These are phyloP conservation scores for Jackrogersella minutella DNA, from an alignment of 495 filamentous ascomycete species.

Conservation along the genomic window DNA sequence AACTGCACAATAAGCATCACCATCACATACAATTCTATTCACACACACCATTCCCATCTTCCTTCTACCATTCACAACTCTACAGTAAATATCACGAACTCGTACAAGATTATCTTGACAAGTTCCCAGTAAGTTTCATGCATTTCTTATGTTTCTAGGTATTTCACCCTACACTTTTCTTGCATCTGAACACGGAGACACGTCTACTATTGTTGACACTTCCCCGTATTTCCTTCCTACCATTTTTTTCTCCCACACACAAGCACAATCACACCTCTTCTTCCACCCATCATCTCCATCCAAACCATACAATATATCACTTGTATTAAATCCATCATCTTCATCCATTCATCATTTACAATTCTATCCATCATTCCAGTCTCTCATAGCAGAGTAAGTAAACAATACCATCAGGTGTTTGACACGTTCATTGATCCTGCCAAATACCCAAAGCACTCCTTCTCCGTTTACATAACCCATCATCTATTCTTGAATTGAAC, in stretches of 20 bases:
- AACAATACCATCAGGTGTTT: too few relatives aligned
- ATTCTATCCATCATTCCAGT: background rate
- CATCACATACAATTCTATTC: background rate
- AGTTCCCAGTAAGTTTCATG: background rate
- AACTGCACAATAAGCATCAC: background rate
- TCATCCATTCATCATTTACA: background rate
- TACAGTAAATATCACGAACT: background rate
- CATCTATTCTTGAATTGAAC: too few relatives aligned
- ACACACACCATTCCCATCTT: background rate
- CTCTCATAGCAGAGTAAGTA: too few relatives aligned
- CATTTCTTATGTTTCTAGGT: background rate
- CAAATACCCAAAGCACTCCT: too few relatives aligned
- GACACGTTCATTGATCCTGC: too few relatives aligned
- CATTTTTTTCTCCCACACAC: background rate
- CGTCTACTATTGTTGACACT: background rate
- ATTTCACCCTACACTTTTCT: background rate
- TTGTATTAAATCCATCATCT: too few relatives aligned
- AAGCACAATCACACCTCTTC: background rate
- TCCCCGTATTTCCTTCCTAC: background rate
- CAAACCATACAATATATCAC: too few relatives aligned
- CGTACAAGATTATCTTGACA: background rate
- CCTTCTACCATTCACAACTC: background rate
- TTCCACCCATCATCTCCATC: background rate
- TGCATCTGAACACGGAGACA: background rate
- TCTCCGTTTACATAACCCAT: too few relatives aligned